Conservation (phyloP, 768 basidiomycete species). For the Mycena chlorophos region DNA sequence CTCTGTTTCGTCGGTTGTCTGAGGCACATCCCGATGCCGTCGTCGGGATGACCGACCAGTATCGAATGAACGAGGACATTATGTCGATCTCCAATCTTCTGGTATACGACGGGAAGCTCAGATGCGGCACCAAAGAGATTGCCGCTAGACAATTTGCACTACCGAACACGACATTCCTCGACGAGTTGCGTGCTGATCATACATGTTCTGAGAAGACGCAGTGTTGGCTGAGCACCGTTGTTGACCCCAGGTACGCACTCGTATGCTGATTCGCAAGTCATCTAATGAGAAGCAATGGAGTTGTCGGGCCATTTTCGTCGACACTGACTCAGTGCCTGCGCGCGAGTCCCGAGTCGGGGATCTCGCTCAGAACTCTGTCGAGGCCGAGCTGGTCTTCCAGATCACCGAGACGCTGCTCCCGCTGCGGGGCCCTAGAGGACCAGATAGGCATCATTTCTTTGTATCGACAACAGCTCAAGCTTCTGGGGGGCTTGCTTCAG, state of each 20-base stretch:
- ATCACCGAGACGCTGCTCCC: constrained; percentile 64
- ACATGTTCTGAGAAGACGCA: constrained; percentile 33
- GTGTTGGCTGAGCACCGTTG: constrained; percentile 74
- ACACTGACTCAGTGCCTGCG: constrained; percentile 83
- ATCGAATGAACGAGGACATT: constrained; percentile 96
- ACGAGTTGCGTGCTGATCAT: constrained; percentile 40
- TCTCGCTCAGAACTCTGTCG: constrained; percentile 84
- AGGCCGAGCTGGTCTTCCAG: constrained; percentile 71
- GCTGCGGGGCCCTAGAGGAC: constrained; percentile 60
- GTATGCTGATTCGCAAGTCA: neutral
- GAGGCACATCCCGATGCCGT: constrained; percentile 86
- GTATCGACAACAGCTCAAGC: constrained; percentile 95
- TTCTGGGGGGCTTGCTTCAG: constrained; percentile 66
- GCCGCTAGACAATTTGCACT: constrained; percentile 61
- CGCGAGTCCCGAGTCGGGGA: constrained; percentile 81
- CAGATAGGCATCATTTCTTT: constrained; percentile 89
- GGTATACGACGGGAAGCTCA: constrained; percentile 75
- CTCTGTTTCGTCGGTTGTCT: constrained; percentile 85
- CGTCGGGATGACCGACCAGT: constrained; percentile 83
- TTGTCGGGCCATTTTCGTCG: constrained; percentile 87
- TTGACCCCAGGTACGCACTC: constrained; percentile 59
- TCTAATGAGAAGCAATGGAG: constrained; percentile 39
- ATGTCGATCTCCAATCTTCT: constrained; percentile 89
- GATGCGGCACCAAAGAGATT: constrained; percentile 75
- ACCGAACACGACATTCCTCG: constrained; percentile 46